Conservation (phyloP, 495 filamentous ascomycete species). For the Geoglossum glabrum region DNA sequence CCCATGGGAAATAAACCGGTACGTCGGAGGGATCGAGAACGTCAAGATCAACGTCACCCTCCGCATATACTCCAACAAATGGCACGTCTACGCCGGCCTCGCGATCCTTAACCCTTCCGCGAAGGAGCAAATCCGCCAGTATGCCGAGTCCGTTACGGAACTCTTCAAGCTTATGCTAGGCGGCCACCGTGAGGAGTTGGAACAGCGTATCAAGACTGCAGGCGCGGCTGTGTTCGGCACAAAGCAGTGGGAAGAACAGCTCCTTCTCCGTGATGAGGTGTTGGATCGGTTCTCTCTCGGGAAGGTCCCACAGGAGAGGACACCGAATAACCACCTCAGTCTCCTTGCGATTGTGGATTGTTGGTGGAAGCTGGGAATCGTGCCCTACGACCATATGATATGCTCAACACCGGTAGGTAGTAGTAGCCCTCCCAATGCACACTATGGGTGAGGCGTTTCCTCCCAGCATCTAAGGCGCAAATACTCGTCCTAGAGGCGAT, state of each 20-base stretch:
- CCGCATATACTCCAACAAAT: conserved; percentile 94
- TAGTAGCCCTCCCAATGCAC: not conserved
- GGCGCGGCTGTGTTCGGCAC: conserved; percentile 58
- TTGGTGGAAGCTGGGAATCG: conserved; percentile 82
- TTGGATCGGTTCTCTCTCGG: conserved; percentile 74
- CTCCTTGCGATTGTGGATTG: conserved; percentile 98
- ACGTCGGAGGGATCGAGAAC: conserved; percentile 93
- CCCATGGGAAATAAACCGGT: conserved; percentile 84
- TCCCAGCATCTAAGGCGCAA: not conserved
- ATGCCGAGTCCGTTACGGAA: conserved; percentile 79
- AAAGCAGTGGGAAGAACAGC: conserved; percentile 33
- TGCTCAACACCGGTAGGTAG: conserved; percentile 70
- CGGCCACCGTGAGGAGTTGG: conserved; percentile 61
- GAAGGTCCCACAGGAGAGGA: conserved; percentile 37
- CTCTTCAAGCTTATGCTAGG: conserved; percentile 91
- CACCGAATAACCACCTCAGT: conserved; percentile 80
- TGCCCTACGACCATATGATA: conserved; percentile 98
- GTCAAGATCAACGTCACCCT: conserved; percentile 97
- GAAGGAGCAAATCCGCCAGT: conserved; percentile 80
- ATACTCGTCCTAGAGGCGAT: no score
- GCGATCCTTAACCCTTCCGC: conserved; percentile 91
- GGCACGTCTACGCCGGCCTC: conserved; percentile 96
- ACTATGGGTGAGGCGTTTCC: not conserved
- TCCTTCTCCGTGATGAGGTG: conserved; percentile 61
- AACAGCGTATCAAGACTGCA: conserved; percentile 54